A percentile compares a stretch with the other conserved stretches of the same genome.
These are phyloP conservation scores for Ramularia endophylla DNA, from an alignment of 2,329 filamentous ascomycete species.

Conservation along the genomic window DNA sequence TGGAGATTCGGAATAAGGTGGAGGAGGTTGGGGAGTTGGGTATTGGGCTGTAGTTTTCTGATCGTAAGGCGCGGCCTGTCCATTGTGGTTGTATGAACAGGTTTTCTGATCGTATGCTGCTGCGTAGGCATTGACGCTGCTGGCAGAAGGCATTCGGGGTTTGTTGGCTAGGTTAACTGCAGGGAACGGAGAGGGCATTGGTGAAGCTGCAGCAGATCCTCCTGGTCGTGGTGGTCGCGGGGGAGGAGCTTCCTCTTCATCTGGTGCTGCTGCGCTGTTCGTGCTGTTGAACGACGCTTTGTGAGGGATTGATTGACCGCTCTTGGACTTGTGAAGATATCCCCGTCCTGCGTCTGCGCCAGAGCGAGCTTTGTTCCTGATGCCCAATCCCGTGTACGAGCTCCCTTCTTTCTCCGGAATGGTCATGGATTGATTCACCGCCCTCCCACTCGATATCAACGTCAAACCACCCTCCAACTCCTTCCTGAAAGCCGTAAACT, in stretches of 20 bases:
- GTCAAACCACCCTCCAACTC: conserved; percentile 59
- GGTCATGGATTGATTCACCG: conserved; percentile 52
- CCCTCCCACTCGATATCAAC: conserved; percentile 63
- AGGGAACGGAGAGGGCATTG: conserved; percentile 14
- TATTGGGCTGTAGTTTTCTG: conserved; percentile 15
- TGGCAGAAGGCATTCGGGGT: conserved; percentile 20
- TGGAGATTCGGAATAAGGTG: conserved; percentile 15
- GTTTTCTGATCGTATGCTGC: conserved; percentile 10
- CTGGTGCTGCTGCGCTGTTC: conserved; percentile 9
- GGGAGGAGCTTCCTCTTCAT: conserved; percentile 29
- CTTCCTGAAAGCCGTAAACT: conserved; percentile 57
- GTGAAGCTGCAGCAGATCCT: conserved; percentile 8
- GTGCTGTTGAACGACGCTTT: not conserved
- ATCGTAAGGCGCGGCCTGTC: too few species aligned
- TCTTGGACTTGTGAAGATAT: conserved; percentile 34
- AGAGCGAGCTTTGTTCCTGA: conserved; percentile 33
- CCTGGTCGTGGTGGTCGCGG: conserved; percentile 30
- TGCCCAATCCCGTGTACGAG: conserved; percentile 43
- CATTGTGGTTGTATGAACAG: conserved; percentile 8
- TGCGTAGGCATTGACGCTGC: conserved; percentile 6
- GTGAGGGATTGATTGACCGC: not conserved
- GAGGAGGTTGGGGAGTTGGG: conserved; percentile 9
- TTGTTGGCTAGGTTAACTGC: conserved; percentile 19
- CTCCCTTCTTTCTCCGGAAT: conserved; percentile 40
- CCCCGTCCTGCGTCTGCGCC: conserved; percentile 39